Conservation (phyloP, 2,329 filamentous ascomycete genomes). For the Fusarium robinianum region DNA sequence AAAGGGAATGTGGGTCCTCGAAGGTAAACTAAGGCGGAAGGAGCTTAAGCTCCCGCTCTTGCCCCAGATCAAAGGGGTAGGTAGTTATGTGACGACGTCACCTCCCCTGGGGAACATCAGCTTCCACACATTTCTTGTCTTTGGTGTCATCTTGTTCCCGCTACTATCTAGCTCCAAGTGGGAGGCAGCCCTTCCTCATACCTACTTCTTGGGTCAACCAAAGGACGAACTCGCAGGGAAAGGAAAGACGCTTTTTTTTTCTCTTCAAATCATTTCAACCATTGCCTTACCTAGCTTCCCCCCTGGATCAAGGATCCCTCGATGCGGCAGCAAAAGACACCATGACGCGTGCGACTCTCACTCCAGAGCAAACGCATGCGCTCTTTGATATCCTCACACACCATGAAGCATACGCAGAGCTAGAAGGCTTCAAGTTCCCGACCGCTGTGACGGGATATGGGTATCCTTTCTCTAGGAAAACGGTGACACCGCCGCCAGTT, state of each 20-base stretch:
- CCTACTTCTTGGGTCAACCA: no score
- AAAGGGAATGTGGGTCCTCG: background rate
- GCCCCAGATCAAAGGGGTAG: background rate
- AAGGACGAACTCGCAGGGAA: background rate
- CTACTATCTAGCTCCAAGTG: no score
- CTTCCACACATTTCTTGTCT: no score
- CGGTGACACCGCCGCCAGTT: constrained; percentile 17
- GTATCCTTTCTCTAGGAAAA: constrained; percentile 61
- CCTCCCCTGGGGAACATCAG: no score
- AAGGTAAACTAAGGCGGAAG: background rate
- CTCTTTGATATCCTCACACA: constrained; percentile 65
- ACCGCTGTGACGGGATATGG: constrained; percentile 69
- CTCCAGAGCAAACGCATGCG: constrained; percentile 52
- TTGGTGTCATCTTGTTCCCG: no score
- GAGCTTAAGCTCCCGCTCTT: background rate
- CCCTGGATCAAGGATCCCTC: background rate
- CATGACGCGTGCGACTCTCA: constrained; percentile 37
- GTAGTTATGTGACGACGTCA: no score
- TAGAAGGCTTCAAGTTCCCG: constrained; percentile 70
- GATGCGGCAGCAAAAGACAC: constrained; percentile 18
- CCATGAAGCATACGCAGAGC: constrained; percentile 67
- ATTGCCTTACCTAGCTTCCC: background rate
- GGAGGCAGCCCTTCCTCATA: no score
- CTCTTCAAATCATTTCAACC: background rate
- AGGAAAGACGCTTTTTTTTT: background rate